Evolutionary conservation across 2,329 filamentous ascomycete genomes (phyloP), one percentile per base, ranked within the genome.

Genomic region (Harringtonia lauricola): DNA sequence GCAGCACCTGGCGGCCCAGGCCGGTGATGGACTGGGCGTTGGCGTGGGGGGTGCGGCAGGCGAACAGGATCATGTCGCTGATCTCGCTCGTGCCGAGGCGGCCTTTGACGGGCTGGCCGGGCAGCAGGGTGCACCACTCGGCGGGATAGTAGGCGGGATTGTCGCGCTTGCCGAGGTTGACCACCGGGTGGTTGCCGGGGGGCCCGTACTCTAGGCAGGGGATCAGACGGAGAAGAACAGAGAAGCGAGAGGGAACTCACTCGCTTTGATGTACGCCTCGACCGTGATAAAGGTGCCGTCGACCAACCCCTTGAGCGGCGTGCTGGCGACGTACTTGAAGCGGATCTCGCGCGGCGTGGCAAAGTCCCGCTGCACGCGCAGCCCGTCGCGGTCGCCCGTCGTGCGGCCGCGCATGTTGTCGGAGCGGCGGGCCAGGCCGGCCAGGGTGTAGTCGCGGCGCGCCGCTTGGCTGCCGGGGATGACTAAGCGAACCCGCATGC

Each of bases 11-110:
- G 21, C 77, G 70, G 3, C 76, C 82, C 9, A 70, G 67, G 0
- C 58, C 68, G 2, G 72, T 68, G 52, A 92, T 82, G 0, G 80
- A 83, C 1, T 67, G 56, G 0, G 80, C 83, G 50, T 90, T 94
- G 7, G 71, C 64, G 2, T 69, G 68, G 0, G 86, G 85, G 0
- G 64, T 64, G 4, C 82, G 73, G 44, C 82, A 85, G 2, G 86
- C 82, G 56, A 86, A 86, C 1, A 63, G 63, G 37, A 90, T 77
- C 85, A 92, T 89, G 1, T 64, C 54, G 0, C 71, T 67, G 0
- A 82, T 84, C 55, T 90, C 82, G 0, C 67, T 59, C 0, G 70
- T 64, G 1, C 58, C 69, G 15, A 89, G 65, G 52, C 79, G 78
- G 4, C 71, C 63, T 33, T 72, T 75, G 19, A 79, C 68, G 0